Evolutionary conservation across 257 asterid genomes (phyloP).

Genomic region (Verbena officinalis): DNA sequence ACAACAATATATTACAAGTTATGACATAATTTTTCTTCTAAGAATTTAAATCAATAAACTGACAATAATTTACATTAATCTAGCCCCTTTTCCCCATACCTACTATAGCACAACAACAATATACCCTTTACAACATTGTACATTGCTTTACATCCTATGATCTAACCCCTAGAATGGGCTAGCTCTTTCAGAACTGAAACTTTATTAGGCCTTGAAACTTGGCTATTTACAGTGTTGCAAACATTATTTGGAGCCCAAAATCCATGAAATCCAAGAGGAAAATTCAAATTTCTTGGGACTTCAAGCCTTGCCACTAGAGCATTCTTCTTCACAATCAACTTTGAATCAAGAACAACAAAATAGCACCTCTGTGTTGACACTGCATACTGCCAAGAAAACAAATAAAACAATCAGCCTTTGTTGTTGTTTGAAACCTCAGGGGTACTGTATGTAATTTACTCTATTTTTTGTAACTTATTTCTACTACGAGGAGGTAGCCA

Average conservation of each 20-base stretch:
- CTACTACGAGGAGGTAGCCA: slow-evolving; percentile 89
- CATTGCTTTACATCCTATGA: neutral
- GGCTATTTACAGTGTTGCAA: neutral
- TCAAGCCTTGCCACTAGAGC: slow-evolving; percentile 81
- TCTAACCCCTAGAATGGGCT: neutral
- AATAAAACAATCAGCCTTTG: no score
- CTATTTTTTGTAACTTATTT: slow-evolving; percentile 69
- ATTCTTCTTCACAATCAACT: slow-evolving; percentile 53
- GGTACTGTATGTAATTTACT: no score
- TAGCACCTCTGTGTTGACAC: slow-evolving; percentile 84
- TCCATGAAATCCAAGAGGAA: slow-evolving; percentile 94
- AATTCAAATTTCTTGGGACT: slow-evolving; percentile 82
- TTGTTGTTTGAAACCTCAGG: no score
- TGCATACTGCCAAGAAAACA: slow-evolving; percentile 78
- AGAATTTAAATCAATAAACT: no score
- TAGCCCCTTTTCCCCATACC: no score
- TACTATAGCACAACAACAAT: no score
- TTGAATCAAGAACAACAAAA: slow-evolving; percentile 74
- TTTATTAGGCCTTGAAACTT: slow-evolving; percentile 4
- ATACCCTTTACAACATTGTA: no score
- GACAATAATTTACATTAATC: no score
- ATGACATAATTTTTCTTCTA: no score
- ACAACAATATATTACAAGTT: no score
- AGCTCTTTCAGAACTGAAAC: neutral
- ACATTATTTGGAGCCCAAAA: slow-evolving; percentile 61